A percentile compares a stretch with the other conserved stretches of the same genome.
Evolutionary conservation across 176 grass and related monocot genomes (phyloP).

Genomic region (Cenchrus purpureus): DNA sequence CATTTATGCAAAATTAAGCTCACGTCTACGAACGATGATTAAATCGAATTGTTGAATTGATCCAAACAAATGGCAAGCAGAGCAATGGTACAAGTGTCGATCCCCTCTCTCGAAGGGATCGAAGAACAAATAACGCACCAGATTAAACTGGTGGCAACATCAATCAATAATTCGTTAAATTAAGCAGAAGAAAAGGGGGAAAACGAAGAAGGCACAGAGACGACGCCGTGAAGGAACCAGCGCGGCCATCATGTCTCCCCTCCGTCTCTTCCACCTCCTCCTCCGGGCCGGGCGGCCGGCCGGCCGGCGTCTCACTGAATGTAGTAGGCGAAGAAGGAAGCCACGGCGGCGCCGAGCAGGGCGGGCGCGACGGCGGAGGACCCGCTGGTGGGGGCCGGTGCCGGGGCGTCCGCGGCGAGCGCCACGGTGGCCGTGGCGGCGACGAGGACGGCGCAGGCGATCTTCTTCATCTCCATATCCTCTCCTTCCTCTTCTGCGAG

Average conservation of each 20-base stretch:
- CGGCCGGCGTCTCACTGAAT: slow-evolving; percentile 54
- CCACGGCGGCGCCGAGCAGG: slow-evolving; percentile 60
- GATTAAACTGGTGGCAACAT: slow-evolving; percentile 19
- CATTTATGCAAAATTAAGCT: too few species aligned
- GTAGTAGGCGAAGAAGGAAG: slow-evolving; percentile 85
- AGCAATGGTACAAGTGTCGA: slow-evolving; percentile 39
- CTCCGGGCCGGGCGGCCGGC: neutral
- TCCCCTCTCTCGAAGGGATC: slow-evolving; percentile 30
- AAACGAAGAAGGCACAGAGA: neutral
- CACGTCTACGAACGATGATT: neutral
- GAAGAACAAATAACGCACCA: slow-evolving; percentile 36
- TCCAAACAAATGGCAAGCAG: slow-evolving; percentile 44
- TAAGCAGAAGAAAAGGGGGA: slow-evolving; percentile 8
- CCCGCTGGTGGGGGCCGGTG: slow-evolving; percentile 62
- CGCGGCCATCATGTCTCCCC: slow-evolving; percentile 9
- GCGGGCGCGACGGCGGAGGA: slow-evolving; percentile 54
- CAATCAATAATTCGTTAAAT: slow-evolving; percentile 39
- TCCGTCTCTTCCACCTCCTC: neutral
- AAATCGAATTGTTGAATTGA: slow-evolving; percentile 37
- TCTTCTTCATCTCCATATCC: slow-evolving; percentile 89
- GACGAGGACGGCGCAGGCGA: slow-evolving; percentile 82
- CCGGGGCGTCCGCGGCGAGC: slow-evolving; percentile 70
- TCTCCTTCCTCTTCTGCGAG: slow-evolving; percentile 19
- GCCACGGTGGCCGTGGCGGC: slow-evolving; percentile 69
- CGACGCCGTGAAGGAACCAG: neutral